Percentiles rank a stretch among this genome's conserved stretches.
Conservation (phyloP, 495 filamentous ascomycete genomes). For the Penicillium longicatenatum region DNA sequence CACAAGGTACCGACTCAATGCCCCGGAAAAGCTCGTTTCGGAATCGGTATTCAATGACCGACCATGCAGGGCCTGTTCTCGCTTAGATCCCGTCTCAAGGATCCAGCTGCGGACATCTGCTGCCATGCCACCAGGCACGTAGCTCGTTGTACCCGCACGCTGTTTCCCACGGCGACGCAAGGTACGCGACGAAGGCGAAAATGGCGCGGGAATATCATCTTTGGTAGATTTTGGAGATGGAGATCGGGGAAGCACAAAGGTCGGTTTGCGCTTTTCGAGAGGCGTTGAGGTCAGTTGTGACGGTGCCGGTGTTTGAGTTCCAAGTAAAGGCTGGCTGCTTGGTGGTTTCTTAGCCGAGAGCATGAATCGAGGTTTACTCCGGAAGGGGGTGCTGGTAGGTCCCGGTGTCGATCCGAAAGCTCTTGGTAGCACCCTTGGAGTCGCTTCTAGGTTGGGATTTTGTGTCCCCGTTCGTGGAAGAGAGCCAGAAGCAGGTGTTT, state of each 20-base stretch:
- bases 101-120: constrained; percentile 47
- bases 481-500: constrained; percentile 5
- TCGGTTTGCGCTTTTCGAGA: constrained; percentile 31
- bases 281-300: constrained; percentile 19
- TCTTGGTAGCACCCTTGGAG: constrained; percentile 5
- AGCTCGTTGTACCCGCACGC: constrained; percentile 24
- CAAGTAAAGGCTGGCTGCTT: constrained; percentile 20
- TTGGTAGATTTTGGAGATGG: constrained; percentile 32
- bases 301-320: constrained; percentile 19
- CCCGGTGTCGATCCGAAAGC: constrained; percentile 20
- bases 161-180: constrained; percentile 35
- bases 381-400: constrained; percentile 26
- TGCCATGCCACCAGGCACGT: constrained; percentile 46
- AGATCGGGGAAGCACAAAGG: constrained; percentile 44
- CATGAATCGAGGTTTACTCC: constrained; percentile 32
- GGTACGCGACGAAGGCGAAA: constrained; percentile 43
- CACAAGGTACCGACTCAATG: constrained; percentile 23
- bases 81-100: constrained; percentile 42
- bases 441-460: background rate
- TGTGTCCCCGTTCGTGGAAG: background rate
- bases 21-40: background rate
- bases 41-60: background rate
- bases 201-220: constrained; percentile 39
- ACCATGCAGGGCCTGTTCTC: constrained; percentile 18
- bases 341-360: constrained; percentile 24